These are phyloP conservation scores for Chalciporus piperatus DNA, from an alignment of 768 basidiomycete species.

Conservation along the genomic window DNA sequence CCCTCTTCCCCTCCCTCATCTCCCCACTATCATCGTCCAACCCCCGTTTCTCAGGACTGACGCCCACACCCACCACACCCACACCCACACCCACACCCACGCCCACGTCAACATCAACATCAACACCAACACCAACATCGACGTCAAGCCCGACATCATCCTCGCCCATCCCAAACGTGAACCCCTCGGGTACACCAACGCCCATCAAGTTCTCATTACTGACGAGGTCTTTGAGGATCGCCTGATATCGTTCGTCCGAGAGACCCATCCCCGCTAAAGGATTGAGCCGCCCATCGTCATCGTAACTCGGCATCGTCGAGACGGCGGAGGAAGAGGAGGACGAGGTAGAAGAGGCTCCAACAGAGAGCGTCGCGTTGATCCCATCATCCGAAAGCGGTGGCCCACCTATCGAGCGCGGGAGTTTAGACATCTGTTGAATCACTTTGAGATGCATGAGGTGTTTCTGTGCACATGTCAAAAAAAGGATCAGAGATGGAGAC, in stretches of 20 bases:
- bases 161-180: constrained; percentile 15
- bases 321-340: constrained; percentile 6
- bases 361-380: constrained; percentile 55
- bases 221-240: constrained; percentile 73
- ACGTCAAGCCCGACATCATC: constrained; percentile 8
- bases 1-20: constrained; percentile 49
- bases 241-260: constrained; percentile 82
- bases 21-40: constrained; percentile 38
- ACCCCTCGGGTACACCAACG: constrained; percentile 32
- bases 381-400: constrained; percentile 53
- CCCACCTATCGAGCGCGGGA: constrained; percentile 66
- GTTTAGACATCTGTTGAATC: constrained; percentile 70
- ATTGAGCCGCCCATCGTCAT: constrained; percentile 61
- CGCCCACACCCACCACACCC: constrained; percentile 30
- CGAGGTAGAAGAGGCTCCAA: constrained; percentile 31
- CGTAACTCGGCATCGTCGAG: constrained; percentile 30
- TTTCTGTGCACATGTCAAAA: constrained; percentile 55
- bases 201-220: constrained; percentile 58
- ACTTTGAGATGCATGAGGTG: constrained; percentile 85
- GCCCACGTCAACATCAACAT: constrained; percentile 26
- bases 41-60: constrained; percentile 31
- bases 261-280: constrained; percentile 87
- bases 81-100: constrained; percentile 10
- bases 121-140: constrained; percentile 22
- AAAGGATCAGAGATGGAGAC: not conserved